Evolutionary conservation across 1,139 yeast species (phyloP).

Genomic region (Geotrichum fermentans): DNA sequence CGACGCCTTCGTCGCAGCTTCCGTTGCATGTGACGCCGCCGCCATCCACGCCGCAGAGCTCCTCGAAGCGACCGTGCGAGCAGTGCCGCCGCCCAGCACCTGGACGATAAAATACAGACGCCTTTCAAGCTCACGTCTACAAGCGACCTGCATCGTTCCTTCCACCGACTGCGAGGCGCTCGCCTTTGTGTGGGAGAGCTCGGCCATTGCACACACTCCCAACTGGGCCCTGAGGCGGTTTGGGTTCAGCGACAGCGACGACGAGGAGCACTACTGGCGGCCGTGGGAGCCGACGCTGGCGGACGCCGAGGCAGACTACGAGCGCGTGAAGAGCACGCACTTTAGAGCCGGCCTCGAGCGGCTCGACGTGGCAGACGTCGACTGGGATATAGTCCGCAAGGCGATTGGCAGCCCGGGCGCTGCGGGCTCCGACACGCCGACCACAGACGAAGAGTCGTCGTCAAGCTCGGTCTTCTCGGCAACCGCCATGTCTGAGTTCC

Average conservation of each 20-base stretch:
- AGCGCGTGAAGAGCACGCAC: not conserved
- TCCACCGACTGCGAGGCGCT: slow-evolving; percentile 10
- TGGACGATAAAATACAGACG: slow-evolving; percentile 7
- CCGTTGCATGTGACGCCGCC: slow-evolving; percentile 12
- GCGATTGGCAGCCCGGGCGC: too few species aligned
- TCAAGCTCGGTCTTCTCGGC: not conserved
- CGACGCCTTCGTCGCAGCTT: slow-evolving; percentile 13
- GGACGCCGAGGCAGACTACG: slow-evolving; percentile 27
- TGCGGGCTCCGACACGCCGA: slow-evolving; percentile 8
- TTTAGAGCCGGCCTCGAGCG: slow-evolving; percentile 2
- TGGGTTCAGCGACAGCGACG: slow-evolving; percentile 28
- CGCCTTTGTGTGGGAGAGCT: slow-evolving; percentile 28
- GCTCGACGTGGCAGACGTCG: slow-evolving; percentile 8
- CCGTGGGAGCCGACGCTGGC: slow-evolving; percentile 25
- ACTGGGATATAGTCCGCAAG: slow-evolving; percentile 6
- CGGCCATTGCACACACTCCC: slow-evolving; percentile 13
- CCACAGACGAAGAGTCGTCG: not conserved
- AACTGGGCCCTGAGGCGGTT: slow-evolving; percentile 27
- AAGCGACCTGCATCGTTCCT: slow-evolving; percentile 4
- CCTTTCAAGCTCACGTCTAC: slow-evolving; percentile 4
- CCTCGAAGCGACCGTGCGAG: not conserved
- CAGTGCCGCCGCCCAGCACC: not conserved
- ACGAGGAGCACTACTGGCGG: slow-evolving; percentile 31
- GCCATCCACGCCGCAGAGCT: slow-evolving; percentile 1
- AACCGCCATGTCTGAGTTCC: slow-evolving; percentile 1